These are phyloP conservation scores for Erodium trifolium DNA, from an alignment of 441 rosid genomes.

Conservation along the genomic window DNA sequence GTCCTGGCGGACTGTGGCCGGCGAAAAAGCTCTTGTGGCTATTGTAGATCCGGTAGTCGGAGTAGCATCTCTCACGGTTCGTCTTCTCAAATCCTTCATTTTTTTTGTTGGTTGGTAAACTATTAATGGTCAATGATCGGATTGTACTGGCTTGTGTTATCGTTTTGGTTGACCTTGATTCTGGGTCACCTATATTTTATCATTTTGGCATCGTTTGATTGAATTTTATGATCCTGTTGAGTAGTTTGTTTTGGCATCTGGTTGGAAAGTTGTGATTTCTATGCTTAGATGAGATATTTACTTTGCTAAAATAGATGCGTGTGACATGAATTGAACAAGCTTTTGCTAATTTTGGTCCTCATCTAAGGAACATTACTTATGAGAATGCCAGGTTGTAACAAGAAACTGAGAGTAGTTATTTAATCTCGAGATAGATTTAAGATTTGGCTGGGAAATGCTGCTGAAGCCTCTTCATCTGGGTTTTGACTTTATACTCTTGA, in stretches of 20 bases:
- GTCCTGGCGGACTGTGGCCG: slow-evolving; percentile 55
- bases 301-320: neutral
- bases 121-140: neutral
- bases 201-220: neutral
- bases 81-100: slow-evolving; percentile 11
- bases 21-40: slow-evolving; percentile 54
- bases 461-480: neutral
- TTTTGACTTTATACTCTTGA: neutral
- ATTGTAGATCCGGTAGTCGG: slow-evolving; percentile 49
- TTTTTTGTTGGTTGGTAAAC: neutral
- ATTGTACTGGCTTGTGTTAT: neutral
- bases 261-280: neutral
- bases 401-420: neutral
- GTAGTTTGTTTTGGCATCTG: neutral
- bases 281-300: neutral
- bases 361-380: neutral
- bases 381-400: neutral
- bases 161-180: neutral
- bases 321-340: neutral
- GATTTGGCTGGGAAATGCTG: neutral
- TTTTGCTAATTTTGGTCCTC: neutral
- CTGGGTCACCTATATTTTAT: neutral
- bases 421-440: neutral
- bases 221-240: neutral
- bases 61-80: slow-evolving; percentile 70